Evolutionary conservation across 441 rosid genomes (phyloP), one percentile per base, ranked within the genome.

Genomic region (Aleurites moluccanus): DNA sequence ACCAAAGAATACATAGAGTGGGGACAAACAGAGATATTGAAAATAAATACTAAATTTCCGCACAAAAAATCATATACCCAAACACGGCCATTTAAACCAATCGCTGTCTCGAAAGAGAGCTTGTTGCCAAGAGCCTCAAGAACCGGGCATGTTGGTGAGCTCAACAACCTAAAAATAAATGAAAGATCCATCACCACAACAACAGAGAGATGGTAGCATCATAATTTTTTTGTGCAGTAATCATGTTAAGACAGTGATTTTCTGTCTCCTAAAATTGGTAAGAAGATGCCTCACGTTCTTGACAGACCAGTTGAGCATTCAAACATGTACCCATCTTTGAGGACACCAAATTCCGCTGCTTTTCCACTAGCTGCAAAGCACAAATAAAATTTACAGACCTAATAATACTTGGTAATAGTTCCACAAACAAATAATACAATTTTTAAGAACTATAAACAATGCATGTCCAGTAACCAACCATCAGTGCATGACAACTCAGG

Each of bases 61-160:
- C 1, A 47, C 8, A 77, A 42, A 63, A 45, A 75, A 44, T 30
- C 83, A 60, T 77, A 92, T 35, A 35, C 99, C 96, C 98, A 93
- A 70, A 88, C 95, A 56, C 96, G 83, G 66, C 98, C 99, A 75
- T 91, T 91, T 76, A 91, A 71, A 77, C 98, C 98, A 78, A 85
- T 85, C 16, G 97, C 99, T 73, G 87, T 87, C 87, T 93, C 98
- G 68, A 88, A 95, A 10, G 97, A 84, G 56, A 90, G 90, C 80
- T 89, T 91, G 85, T 87, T 90, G 79, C 98, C 97, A 47, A 93
- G 95, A 75, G 86, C 90, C 80, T 91, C 97, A 2, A 96, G 94
- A 78, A 93, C 90, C 0, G 96, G 91, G 86, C 95, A 92, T 1
- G 97, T 79, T 72, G 97, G 97, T 44, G 91, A 88, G 72, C 93